Percentiles rank a stretch among this genome's conserved stretches.
phyloP scores from a whole-genome alignment of 1,284 basidiomycete species.

The Pholiota adiposa region DNA sequence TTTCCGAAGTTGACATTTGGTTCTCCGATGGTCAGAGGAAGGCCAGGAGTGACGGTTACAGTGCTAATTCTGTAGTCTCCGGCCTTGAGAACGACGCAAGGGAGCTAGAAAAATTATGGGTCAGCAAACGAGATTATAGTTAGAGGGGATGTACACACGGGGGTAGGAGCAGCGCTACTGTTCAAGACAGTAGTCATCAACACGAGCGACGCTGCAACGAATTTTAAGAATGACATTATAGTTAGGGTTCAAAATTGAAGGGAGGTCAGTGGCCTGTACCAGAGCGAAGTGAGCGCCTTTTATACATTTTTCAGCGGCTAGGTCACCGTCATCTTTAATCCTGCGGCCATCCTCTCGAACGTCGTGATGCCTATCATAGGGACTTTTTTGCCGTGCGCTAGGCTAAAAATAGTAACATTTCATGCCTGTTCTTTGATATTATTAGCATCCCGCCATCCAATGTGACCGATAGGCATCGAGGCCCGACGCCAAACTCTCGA shows the following conservation, averaged over 20 bases:
- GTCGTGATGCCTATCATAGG: not conserved
- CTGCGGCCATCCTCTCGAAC: not conserved
- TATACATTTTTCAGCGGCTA: not conserved
- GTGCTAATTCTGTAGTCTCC: conserved; percentile 13
- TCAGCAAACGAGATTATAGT: not conserved
- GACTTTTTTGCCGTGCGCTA: not conserved
- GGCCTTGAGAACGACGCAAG: conserved; percentile 4
- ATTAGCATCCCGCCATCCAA: not conserved
- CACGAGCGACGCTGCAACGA: not conserved
- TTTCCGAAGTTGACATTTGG: conserved; percentile 10
- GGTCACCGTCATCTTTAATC: not conserved
- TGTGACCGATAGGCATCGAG: conserved; percentile 11
- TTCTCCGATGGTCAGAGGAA: conserved; percentile 7
- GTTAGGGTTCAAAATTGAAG: not conserved
- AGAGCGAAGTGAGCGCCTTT: not conserved
- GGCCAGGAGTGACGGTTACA: conserved; percentile 11
- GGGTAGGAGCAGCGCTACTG: not conserved
- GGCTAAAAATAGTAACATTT: not conserved
- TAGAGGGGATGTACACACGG: not conserved
- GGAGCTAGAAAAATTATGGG: not conserved
- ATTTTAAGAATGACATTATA: not conserved
- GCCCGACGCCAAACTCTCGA: not conserved
- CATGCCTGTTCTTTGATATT: not conserved
- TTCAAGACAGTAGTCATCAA: not conserved
- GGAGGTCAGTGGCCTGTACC: not conserved